These are phyloP conservation scores for Thermothelomyces thermophilus DNA, from an alignment of 2,329 filamentous ascomycete genomes.

Conservation along the genomic window DNA sequence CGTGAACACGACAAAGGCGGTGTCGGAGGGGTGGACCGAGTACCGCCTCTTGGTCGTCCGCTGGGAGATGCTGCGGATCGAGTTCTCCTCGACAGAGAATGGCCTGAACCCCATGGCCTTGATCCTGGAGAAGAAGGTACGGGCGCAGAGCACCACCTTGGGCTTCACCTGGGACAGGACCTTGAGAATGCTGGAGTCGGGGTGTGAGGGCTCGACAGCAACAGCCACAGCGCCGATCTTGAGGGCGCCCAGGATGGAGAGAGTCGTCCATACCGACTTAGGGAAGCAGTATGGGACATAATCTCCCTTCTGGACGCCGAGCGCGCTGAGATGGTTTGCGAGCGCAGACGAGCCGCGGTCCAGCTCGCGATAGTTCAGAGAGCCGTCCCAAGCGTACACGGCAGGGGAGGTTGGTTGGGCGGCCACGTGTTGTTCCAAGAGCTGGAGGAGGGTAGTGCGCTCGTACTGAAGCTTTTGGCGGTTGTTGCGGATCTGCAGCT, in stretches of 20 bases:
- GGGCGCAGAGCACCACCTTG: conserved; percentile 5
- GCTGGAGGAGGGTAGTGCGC: conserved; percentile 1
- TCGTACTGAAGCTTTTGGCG: conserved; percentile 3
- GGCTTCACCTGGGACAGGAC: conserved; percentile 2
- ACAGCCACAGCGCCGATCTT: conserved; percentile 10
- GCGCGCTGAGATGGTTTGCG: conserved; percentile 3
- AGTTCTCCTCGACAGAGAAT: conserved; percentile 5
- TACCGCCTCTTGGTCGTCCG: background rate
- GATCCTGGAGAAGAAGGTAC: conserved; percentile 1
- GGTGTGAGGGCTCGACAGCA: conserved; percentile 10
- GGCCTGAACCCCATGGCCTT: conserved; percentile 5
- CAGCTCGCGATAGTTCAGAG: conserved; percentile 7
- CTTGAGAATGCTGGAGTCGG: conserved; percentile 4
- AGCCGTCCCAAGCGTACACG: conserved; percentile 10
- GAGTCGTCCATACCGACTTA: conserved; percentile 10
- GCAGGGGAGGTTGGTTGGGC: conserved; percentile 2
- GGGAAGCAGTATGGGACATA: conserved; percentile 12
- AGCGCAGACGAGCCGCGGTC: conserved; percentile 1
- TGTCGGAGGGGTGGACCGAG: conserved; percentile 22
- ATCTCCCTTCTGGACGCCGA: conserved; percentile 7
- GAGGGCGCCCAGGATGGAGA: conserved; percentile 7
- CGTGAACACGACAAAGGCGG: conserved; percentile 32
- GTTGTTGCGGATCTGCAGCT: conserved; percentile 10
- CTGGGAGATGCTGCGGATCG: conserved; percentile 7
- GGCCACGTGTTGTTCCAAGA: background rate